A percentile compares a stretch with the other conserved stretches of the same genome.
These are phyloP conservation scores for Irpex rosettiformis DNA, from an alignment of 1,284 basidiomycete species.

Conservation along the genomic window DNA sequence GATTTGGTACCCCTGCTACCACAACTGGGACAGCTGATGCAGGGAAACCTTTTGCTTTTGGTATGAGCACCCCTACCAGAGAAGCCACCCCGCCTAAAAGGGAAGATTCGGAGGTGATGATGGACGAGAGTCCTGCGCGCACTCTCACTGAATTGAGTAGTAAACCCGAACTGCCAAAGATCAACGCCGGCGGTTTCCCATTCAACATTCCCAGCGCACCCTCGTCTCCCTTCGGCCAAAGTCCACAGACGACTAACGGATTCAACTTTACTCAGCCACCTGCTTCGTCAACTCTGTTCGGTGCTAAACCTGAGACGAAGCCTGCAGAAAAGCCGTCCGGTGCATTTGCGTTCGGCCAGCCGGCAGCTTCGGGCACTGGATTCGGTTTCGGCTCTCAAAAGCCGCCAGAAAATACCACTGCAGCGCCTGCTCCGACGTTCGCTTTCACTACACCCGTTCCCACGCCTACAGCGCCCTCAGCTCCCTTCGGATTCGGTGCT, in stretches of 20 bases:
- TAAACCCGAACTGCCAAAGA: slow-evolving; percentile 14
- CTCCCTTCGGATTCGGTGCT: slow-evolving; percentile 24
- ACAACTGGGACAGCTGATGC: slow-evolving; percentile 6
- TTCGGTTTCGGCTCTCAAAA: slow-evolving; percentile 17
- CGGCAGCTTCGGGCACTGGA: slow-evolving; percentile 2
- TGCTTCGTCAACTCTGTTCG: slow-evolving; percentile 12
- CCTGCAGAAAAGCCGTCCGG: slow-evolving; percentile 7
- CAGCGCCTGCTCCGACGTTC: slow-evolving; percentile 19
- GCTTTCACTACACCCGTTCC: slow-evolving; percentile 20
- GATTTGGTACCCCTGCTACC: neutral
- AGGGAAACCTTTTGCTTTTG: slow-evolving; percentile 17
- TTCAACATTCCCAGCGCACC: slow-evolving; percentile 10
- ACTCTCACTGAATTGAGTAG: slow-evolving; percentile 27
- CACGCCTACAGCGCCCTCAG: slow-evolving; percentile 16
- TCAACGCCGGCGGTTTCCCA: slow-evolving; percentile 21
- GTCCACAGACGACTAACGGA: slow-evolving; percentile 14
- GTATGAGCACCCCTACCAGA: slow-evolving; percentile 13
- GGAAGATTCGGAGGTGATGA: slow-evolving; percentile 31
- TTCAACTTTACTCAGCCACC: slow-evolving; percentile 21
- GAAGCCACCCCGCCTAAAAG: slow-evolving; percentile 27
- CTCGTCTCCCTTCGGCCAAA: slow-evolving; percentile 24
- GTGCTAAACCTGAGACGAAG: slow-evolving; percentile 9
- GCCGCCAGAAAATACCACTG: slow-evolving; percentile 19
- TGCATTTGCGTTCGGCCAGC: slow-evolving; percentile 18
- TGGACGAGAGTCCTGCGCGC: slow-evolving; percentile 36